Percentiles rank a stretch among this genome's conserved stretches.
Evolutionary conservation across 2,329 filamentous ascomycete genomes (phyloP).

Genomic region (Lachnellula subtilissima): DNA sequence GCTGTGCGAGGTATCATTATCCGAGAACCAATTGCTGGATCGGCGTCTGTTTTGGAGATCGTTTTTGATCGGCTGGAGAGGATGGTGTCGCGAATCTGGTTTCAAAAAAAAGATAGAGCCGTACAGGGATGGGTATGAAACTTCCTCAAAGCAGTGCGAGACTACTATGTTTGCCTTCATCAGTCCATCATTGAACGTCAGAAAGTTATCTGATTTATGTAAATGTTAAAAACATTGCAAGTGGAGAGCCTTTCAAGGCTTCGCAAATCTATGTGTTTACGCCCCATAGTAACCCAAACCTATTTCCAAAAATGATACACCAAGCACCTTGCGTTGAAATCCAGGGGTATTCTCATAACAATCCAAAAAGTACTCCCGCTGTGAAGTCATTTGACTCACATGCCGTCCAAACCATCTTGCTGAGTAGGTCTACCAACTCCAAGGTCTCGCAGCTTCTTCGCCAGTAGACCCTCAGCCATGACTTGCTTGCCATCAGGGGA

Average conservation of each 20-base stretch:
- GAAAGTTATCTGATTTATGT: not conserved
- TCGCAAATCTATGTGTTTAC: not conserved
- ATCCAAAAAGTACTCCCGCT: conserved; percentile 21
- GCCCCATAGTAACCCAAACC: not conserved
- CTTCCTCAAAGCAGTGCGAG: not conserved
- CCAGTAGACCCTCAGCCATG: conserved; percentile 63
- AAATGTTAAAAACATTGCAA: not conserved
- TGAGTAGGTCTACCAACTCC: conserved; percentile 20
- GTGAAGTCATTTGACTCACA: conserved; percentile 12
- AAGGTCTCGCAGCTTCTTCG: conserved; percentile 57
- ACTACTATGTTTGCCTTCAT: not conserved
- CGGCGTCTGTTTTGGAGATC: not conserved
- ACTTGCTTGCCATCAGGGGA: conserved; percentile 37
- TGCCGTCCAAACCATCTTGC: conserved; percentile 18
- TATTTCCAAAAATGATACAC: not conserved
- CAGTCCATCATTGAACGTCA: not conserved
- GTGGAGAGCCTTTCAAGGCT: not conserved
- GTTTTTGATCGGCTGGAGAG: not conserved
- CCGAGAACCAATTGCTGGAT: conserved; percentile 1
- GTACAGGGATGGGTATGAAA: not conserved
- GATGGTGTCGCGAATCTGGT: conserved; percentile 11
- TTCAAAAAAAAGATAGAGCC: not conserved
- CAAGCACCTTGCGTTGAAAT: conserved; percentile 12
- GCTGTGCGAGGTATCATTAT: too few relatives aligned
- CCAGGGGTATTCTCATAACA: conserved; percentile 22